Evolutionary conservation across 1,284 basidiomycete genomes (phyloP), one percentile per base, ranked within the genome.

Genomic region (Pseudozyma hubeiensis): DNA sequence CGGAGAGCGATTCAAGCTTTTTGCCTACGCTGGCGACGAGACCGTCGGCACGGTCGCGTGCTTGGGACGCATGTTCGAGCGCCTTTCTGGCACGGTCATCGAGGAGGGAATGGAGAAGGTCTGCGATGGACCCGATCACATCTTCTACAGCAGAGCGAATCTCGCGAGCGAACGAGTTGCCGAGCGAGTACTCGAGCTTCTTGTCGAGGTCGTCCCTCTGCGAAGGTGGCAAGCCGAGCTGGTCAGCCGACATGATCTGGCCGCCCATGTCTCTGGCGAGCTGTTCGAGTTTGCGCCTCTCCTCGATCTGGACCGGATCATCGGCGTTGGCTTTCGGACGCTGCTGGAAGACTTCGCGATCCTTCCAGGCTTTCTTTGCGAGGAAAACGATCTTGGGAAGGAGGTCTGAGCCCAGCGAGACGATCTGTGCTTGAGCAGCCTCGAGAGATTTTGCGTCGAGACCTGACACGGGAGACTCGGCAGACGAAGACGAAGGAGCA

Each of bases 311-410:
- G 29, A 53, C 65, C 4, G 71, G 57, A 35, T 62, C 62, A 41
- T 59, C 53, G 11, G 53, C 47, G 8, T 53, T 37, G 7, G 33
- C 3, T 10, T 62, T 58, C 17, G 64, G 51, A 31, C 46, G 61
- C 34, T 68, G 53, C 47, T 69, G 71, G 43, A 65, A 74, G 11
- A 74, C 63, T 40, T 69, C 53, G n/a, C 70, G 62, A 46, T 76
- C 62, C 64, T 79, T 81, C 57, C 64, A 69, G 0, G 79, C 75
- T 7, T 78, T 71, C 49, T 79, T 78, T 45, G 78, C 72, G 30
- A 81, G 61, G 37, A 81, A 81, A 35, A 70, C 73, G 31, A 81
- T 69, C 51, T 79, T 79, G 14, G 79, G 79, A 14, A 79, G 64
- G 7, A 68, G 47, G 13, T 81, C 79, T 13, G 64, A 65, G 30